A percentile compares a stretch with the other conserved stretches of the same genome.
These are phyloP conservation scores for Trypanosoma caninum DNA, from an alignment of 208 protist species.

Conservation along the genomic window DNA sequence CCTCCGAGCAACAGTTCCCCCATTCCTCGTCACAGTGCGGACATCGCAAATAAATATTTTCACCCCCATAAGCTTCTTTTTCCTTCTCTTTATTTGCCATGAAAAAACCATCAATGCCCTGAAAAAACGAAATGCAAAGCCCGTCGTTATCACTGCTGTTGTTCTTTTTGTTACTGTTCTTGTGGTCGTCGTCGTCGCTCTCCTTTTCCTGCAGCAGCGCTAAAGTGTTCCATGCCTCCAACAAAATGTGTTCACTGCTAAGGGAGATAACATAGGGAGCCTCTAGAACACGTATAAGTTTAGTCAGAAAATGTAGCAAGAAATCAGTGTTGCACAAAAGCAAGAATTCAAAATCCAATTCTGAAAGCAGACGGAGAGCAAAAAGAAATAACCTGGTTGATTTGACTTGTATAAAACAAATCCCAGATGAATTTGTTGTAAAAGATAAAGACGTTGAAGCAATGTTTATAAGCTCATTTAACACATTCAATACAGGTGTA, in stretches of 20 bases:
- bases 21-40: slow-evolving; percentile 63
- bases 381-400: slow-evolving; percentile 24
- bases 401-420: slow-evolving; percentile 6
- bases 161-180: too few relatives aligned
- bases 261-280: slow-evolving; percentile 30
- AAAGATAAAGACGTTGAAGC: slow-evolving; percentile 14
- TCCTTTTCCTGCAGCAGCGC: slow-evolving; percentile 40
- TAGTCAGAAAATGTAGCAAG: slow-evolving; percentile 19
- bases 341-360: slow-evolving; percentile 10
- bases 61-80: slow-evolving; percentile 1
- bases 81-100: background rate
- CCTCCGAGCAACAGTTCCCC: slow-evolving; percentile 36
- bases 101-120: background rate
- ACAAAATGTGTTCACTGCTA: slow-evolving; percentile 29
- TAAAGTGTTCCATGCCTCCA: slow-evolving; percentile 74
- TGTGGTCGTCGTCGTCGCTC: too few relatives aligned
- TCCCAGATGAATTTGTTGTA: background rate
- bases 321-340: background rate
- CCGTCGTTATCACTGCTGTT: slow-evolving; percentile 33
- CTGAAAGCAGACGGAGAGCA: slow-evolving; percentile 29
- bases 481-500: slow-evolving; percentile 16
- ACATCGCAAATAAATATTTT: slow-evolving; percentile 37
- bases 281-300: slow-evolving; percentile 32
- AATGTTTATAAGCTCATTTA: slow-evolving; percentile 17
- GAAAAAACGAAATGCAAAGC: slow-evolving; percentile 25